Evolutionary conservation across 345 rosid species (phyloP).

Genomic region (Passiflora organensis): DNA sequence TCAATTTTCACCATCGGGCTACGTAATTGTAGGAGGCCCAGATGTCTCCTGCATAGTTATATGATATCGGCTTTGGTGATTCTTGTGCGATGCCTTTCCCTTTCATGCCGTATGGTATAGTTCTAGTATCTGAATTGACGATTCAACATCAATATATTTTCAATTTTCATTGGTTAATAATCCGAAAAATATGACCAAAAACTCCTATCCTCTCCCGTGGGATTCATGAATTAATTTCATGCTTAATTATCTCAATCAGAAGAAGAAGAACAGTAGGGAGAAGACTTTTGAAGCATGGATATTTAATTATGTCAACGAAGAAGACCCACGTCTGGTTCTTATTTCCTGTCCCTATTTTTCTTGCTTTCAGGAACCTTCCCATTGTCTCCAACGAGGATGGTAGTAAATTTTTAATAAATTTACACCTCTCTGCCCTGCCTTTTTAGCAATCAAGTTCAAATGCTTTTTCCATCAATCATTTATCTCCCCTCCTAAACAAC

Average conservation of each 20-base stretch:
- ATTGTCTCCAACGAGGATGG: constrained; percentile 22
- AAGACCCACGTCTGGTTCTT: constrained; percentile 33
- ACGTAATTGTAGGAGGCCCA: too few species aligned
- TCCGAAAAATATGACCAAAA: constrained; percentile 53
- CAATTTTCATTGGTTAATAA: too few species aligned
- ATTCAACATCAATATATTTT: too few species aligned
- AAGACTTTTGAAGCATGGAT: constrained; percentile 13
- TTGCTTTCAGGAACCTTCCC: constrained; percentile 9
- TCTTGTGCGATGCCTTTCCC: too few species aligned
- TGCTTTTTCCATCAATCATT: constrained; percentile 32
- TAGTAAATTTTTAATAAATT: constrained; percentile 19
- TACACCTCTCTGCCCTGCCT: neutral
- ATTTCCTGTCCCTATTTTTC: neutral
- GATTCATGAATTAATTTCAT: constrained; percentile 26
- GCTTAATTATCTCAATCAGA: neutral
- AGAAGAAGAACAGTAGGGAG: constrained; percentile 14
- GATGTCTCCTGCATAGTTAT: too few species aligned
- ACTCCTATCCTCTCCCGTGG: too few species aligned
- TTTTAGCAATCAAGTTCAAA: neutral
- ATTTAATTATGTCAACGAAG: constrained; percentile 28
- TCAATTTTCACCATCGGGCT: too few species aligned
- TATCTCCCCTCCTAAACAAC: constrained; percentile 27
- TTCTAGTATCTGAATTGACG: neutral
- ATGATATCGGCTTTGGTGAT: too few species aligned
- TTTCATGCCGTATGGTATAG: neutral